phyloP scores from a whole-genome alignment of 495 filamentous ascomycete genomes.

The Chlorociboria aeruginascens region DNA sequence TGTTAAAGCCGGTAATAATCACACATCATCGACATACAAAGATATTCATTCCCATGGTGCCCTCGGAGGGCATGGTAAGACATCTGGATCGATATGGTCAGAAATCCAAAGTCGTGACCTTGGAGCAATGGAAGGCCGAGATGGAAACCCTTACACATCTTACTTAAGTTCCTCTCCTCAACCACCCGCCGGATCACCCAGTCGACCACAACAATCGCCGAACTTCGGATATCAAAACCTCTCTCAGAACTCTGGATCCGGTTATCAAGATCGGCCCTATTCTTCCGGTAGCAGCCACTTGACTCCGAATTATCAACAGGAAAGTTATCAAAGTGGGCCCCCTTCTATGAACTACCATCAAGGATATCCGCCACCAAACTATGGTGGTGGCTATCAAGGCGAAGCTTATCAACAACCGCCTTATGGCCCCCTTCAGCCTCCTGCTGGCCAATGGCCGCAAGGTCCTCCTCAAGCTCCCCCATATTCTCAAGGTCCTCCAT shows the following conservation, averaged over 20 bases:
- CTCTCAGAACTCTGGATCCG: slow-evolving; percentile 2
- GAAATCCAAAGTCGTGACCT: slow-evolving; percentile 34
- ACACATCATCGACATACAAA: slow-evolving; percentile 22
- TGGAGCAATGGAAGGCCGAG: slow-evolving; percentile 22
- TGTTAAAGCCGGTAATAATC: slow-evolving; percentile 72
- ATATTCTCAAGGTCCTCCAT: background rate
- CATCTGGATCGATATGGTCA: slow-evolving; percentile 37
- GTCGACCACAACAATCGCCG: slow-evolving; percentile 6
- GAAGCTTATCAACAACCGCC: background rate
- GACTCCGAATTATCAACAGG: slow-evolving; percentile 4
- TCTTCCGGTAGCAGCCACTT: slow-evolving; percentile 8
- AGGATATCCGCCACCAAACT: background rate
- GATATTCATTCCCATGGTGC: slow-evolving; percentile 24
- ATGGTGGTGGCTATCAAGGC: background rate
- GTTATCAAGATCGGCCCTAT: slow-evolving; percentile 3
- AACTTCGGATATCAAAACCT: slow-evolving; percentile 18
- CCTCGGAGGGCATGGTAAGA: slow-evolving; percentile 36
- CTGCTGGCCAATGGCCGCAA: background rate
- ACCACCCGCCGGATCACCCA: background rate
- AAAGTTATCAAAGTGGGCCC: slow-evolving; percentile 5
- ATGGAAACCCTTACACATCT: slow-evolving; percentile 6
- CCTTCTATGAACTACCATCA: background rate
- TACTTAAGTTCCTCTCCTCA: slow-evolving; percentile 6
- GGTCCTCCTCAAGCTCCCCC: background rate
- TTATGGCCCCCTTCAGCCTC: background rate